A percentile compares a stretch with the other conserved stretches of the same genome.
Conservation (phyloP, 441 rosid species). For the Omphalea diandra region DNA sequence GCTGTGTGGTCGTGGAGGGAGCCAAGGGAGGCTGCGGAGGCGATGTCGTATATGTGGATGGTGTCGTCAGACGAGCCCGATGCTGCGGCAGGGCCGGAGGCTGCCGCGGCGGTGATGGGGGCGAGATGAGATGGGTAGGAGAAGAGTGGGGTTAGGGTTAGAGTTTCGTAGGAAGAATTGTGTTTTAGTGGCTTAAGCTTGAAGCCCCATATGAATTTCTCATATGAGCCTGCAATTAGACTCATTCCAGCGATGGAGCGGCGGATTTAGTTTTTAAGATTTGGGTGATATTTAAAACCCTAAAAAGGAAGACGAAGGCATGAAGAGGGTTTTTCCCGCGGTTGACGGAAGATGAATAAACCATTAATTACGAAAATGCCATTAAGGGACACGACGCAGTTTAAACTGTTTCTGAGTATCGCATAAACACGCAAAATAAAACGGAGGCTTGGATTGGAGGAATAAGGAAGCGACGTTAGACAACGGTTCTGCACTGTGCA, state of each 20-base stretch:
- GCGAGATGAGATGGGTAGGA: conserved; percentile 82
- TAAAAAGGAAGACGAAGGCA: not conserved
- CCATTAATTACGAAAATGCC: conserved; percentile 3
- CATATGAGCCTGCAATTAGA: conserved; percentile 83
- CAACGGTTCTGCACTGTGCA: no score
- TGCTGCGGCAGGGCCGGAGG: conserved; percentile 76
- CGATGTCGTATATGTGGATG: conserved; percentile 77
- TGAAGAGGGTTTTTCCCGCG: not conserved
- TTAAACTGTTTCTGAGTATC: no score
- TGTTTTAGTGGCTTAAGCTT: conserved; percentile 61
- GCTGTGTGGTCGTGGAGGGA: conserved; percentile 64
- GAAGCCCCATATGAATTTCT: conserved; percentile 87
- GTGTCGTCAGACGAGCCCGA: conserved; percentile 84
- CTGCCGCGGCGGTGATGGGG: conserved; percentile 68
- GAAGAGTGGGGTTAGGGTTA: conserved; percentile 63
- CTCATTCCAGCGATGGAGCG: conserved; percentile 38
- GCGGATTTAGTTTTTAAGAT: not conserved
- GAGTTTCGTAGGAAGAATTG: conserved; percentile 35
- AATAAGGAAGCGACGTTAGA: no score
- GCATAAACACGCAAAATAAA: no score
- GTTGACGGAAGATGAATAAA: no score
- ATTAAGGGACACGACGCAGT: no score
- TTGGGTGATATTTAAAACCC: not conserved
- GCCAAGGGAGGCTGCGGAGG: conserved; percentile 82
- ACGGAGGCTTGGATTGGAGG: no score